Base-by-base conservation (phyloP, 108 stramenopile species). In the Cyclotella distinguenda region DNA sequence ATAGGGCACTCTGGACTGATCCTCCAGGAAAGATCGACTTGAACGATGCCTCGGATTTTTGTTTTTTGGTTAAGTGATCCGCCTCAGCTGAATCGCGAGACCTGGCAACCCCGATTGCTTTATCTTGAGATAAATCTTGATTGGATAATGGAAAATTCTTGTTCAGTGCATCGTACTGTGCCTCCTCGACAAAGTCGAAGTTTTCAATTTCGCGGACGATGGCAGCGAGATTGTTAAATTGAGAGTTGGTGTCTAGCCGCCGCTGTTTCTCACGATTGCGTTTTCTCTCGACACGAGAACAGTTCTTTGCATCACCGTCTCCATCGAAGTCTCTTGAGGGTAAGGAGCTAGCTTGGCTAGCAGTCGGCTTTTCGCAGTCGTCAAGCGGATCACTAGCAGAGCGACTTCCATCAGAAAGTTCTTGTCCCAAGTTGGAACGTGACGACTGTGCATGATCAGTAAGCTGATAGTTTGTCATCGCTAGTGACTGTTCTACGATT, bases 221-320 rank as follows among this genome's bases (percentile, higher is more conserved):
- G 12, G 78, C 71, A 45, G 82, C 84, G 47, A 93, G 75, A n/a
- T 79, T 84, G 6, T 58, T 70, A 59, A 90, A 90, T 57, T 86
- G 82, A 13, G 72, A 70, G 63, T 93, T 93, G 23, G 88, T 89
- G 60, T 93, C 87, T 31, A 67, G 79, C 3, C 92, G 54, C 13
- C 92, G 78, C 58, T 88, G 82, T 65, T 90, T 88, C 53, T 93
- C 92, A 5, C 92, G 84, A 42, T 77, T 66, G 27, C 92, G 82
- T 36, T 93, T 93, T 18, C 89, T 82, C 50, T 93, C 87, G 23
- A 89, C 79, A 1, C 89, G 85, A 13, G 72, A 78, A 55, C 75
- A 67, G 15, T 64, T 80, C 58, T 74, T 82, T 35, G 43, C 39
- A 9, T 79, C 75, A 12, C 45, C 47, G 13, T 62, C 60, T 23